A percentile compares a stretch with the other conserved stretches of the same genome.
Conservation (phyloP, 1,139 yeast species). For the Scheffersomyces illinoinensis region DNA sequence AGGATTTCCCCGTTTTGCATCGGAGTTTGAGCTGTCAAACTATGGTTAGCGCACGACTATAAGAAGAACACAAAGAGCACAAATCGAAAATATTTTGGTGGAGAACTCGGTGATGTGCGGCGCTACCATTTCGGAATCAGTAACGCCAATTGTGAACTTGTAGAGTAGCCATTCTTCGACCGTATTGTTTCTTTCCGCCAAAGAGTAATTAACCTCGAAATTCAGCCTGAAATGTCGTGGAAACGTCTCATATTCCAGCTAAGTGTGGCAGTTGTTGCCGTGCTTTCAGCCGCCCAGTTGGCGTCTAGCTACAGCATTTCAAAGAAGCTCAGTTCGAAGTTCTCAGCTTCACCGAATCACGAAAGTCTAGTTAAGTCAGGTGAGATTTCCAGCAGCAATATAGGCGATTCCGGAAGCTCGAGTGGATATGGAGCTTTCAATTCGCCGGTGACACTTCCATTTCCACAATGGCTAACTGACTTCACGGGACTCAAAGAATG, state of each 20-base stretch:
- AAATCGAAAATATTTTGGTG: neutral
- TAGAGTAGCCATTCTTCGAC: neutral
- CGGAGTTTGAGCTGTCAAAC: conserved; percentile 1
- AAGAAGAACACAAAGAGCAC: neutral
- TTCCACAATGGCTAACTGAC: conserved; percentile 78
- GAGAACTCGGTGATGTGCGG: neutral
- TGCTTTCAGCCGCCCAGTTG: neutral
- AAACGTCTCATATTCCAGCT: neutral
- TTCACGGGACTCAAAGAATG: conserved; percentile 73
- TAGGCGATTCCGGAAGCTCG: neutral
- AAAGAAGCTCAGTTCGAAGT: neutral
- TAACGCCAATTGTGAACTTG: neutral
- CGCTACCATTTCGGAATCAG: neutral
- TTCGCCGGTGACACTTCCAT: conserved; percentile 34
- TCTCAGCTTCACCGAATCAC: neutral
- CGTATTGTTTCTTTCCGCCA: neutral
- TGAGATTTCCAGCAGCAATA: neutral
- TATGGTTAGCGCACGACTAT: neutral
- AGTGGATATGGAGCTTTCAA: neutral
- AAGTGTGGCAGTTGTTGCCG: neutral
- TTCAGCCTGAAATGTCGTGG: neutral
- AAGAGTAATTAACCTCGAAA: neutral
- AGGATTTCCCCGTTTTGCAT: neutral
- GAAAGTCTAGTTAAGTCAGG: neutral
- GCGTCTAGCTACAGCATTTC: neutral